Percentiles rank a stretch among this genome's conserved stretches.
Conservation (phyloP, 2,329 filamentous ascomycete species). For the Huntiella omanensis region DNA sequence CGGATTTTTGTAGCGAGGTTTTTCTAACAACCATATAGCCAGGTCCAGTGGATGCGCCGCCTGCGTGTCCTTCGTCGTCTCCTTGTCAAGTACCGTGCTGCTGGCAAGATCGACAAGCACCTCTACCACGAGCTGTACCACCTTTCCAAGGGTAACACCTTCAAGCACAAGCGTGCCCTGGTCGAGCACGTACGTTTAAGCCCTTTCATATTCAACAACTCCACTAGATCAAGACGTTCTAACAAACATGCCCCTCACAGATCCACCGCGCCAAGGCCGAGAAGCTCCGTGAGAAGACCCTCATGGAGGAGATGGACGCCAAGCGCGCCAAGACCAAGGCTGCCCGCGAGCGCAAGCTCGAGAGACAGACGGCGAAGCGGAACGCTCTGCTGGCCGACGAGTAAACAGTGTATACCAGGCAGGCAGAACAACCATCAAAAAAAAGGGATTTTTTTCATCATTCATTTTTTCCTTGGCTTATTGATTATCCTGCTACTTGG, state of each 20-base stretch:
- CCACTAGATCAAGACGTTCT: background rate
- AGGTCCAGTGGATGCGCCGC: slow-evolving; percentile 99
- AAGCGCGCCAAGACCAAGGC: slow-evolving; percentile 99
- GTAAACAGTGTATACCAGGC: slow-evolving; percentile 18
- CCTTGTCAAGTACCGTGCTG: slow-evolving; percentile 98
- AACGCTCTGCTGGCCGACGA: slow-evolving; percentile 58
- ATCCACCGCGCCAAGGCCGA: slow-evolving; percentile 99
- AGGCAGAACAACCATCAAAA: slow-evolving; percentile 12
- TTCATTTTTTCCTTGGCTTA: background rate
- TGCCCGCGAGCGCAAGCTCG: slow-evolving; percentile 92
- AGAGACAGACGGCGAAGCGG: slow-evolving; percentile 83
- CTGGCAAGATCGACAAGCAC: slow-evolving; percentile 99
- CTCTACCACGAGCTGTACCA: slow-evolving; percentile 99
- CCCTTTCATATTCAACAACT: background rate
- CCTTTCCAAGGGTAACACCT: slow-evolving; percentile 99
- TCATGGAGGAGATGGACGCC: slow-evolving; percentile 99
- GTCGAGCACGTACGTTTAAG: slow-evolving; percentile 87
- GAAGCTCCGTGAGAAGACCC: slow-evolving; percentile 84
- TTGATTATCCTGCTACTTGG: too few species aligned
- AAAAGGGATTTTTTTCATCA: slow-evolving; percentile 10
- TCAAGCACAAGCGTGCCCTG: slow-evolving; percentile 99
- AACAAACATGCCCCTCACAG: slow-evolving; percentile 27
- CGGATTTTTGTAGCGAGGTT: too few species aligned
- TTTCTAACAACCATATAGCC: slow-evolving; percentile 32
- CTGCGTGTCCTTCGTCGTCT: slow-evolving; percentile 98